Evolutionary conservation across 345 rosid genomes (phyloP).

Genomic region (Crucihimalaya himalaica): DNA sequence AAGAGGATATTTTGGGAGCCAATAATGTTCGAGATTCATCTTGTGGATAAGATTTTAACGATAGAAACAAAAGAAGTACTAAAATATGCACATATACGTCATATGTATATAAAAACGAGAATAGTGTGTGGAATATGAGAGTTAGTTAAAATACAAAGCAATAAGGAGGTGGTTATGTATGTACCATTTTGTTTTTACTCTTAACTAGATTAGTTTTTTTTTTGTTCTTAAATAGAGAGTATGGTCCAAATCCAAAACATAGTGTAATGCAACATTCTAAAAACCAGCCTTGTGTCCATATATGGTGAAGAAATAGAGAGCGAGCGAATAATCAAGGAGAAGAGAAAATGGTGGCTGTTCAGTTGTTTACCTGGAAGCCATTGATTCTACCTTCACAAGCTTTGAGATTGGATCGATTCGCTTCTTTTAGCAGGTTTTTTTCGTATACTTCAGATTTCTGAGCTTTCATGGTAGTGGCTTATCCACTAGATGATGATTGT

Average conservation of each 20-base stretch:
- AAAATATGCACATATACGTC: not conserved
- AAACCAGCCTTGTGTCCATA: not conserved
- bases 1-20: slow-evolving; percentile 4
- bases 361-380: slow-evolving; percentile 43
- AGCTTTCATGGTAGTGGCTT: not conserved
- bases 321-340: not conserved
- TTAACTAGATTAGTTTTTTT: too few relatives aligned
- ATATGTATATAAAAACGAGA: too few relatives aligned
- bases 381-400: slow-evolving; percentile 44
- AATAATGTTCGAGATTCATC: not conserved
- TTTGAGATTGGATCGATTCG: slow-evolving; percentile 16
- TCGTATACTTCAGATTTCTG: not conserved
- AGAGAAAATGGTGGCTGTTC: slow-evolving; percentile 45
- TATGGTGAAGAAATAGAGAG: too few relatives aligned
- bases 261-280: not conserved
- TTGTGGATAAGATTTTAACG: not conserved
- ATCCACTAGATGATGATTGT: not conserved
- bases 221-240: too few relatives aligned
- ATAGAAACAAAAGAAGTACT: not conserved
- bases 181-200: too few relatives aligned
- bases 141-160: too few relatives aligned
- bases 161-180: too few relatives aligned
- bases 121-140: too few relatives aligned
- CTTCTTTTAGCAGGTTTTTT: slow-evolving; percentile 41
- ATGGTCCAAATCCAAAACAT: not conserved